These are phyloP conservation scores for Zygotorulaspora sp. DNA, from an alignment of 805 yeast genomes.

Conservation along the genomic window DNA sequence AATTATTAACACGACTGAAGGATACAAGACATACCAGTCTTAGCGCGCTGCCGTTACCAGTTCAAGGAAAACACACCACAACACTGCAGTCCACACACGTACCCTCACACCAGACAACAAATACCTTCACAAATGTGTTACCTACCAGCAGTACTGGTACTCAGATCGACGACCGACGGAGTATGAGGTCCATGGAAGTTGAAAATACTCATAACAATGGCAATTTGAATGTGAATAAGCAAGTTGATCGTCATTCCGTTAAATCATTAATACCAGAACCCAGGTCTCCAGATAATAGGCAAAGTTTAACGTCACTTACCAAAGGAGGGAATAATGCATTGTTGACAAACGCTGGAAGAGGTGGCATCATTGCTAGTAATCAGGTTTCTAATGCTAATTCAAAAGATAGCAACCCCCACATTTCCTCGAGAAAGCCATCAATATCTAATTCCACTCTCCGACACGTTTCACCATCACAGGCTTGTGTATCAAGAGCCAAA, in stretches of 20 bases:
- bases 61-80: slow-evolving; percentile 5
- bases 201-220: too few species aligned
- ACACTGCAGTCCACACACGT: slow-evolving; percentile 6
- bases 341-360: neutral
- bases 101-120: slow-evolving; percentile 12
- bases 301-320: slow-evolving; percentile 20
- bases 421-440: slow-evolving; percentile 14
- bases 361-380: neutral
- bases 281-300: slow-evolving; percentile 29
- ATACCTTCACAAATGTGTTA: slow-evolving; percentile 5
- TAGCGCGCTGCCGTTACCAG: slow-evolving; percentile 25
- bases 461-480: slow-evolving; percentile 14
- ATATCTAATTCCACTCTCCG: slow-evolving; percentile 17
- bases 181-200: slow-evolving; percentile 18
- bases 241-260: slow-evolving; percentile 25
- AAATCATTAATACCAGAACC: slow-evolving; percentile 24
- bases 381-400: neutral
- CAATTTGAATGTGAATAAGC: slow-evolving; percentile 10
- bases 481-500: slow-evolving; percentile 9
- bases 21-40: slow-evolving; percentile 34
- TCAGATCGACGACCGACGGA: slow-evolving; percentile 19
- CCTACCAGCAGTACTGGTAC: slow-evolving; percentile 4
- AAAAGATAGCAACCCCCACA: neutral
- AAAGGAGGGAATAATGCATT: slow-evolving; percentile 6
- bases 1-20: slow-evolving; percentile 27